Conservation (phyloP, 2,329 filamentous ascomycete species). For the Penicillium psychrosexuale region DNA sequence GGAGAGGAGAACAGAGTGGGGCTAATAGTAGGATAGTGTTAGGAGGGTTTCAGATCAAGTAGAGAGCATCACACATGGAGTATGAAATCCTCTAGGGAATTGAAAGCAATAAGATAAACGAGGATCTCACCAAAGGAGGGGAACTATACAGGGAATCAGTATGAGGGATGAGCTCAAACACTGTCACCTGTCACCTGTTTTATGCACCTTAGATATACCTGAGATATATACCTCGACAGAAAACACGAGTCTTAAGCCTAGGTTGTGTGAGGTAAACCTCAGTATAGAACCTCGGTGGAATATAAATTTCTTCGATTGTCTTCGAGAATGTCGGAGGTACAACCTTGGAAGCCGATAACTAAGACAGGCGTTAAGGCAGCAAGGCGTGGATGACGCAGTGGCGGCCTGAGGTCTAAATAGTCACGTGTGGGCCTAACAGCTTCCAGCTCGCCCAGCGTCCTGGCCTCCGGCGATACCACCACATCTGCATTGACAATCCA, state of each 20-base stretch:
- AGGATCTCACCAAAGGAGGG: constrained; percentile 18
- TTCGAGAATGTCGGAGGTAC: constrained; percentile 1
- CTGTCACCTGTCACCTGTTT: background rate
- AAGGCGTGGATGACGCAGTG: constrained; percentile 17
- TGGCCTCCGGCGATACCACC: constrained; percentile 18
- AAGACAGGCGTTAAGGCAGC: constrained; percentile 12
- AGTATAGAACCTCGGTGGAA: background rate
- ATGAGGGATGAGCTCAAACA: background rate
- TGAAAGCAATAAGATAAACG: background rate
- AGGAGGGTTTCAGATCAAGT: background rate
- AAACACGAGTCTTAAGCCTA: background rate
- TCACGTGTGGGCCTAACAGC: constrained; percentile 25
- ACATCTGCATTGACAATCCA: constrained; percentile 15
- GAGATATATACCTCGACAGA: background rate
- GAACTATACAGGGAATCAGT: constrained; percentile 17
- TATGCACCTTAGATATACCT: background rate
- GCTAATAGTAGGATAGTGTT: background rate
- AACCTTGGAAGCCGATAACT: background rate
- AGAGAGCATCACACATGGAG: background rate
- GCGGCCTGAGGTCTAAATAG: constrained; percentile 11
- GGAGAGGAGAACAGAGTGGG: background rate
- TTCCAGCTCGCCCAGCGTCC: constrained; percentile 20
- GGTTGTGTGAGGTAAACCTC: background rate
- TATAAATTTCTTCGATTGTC: background rate
- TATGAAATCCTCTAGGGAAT: background rate